Conservation (phyloP, 129 eudicot genomes). For the Gnaphalium uliginosum region DNA sequence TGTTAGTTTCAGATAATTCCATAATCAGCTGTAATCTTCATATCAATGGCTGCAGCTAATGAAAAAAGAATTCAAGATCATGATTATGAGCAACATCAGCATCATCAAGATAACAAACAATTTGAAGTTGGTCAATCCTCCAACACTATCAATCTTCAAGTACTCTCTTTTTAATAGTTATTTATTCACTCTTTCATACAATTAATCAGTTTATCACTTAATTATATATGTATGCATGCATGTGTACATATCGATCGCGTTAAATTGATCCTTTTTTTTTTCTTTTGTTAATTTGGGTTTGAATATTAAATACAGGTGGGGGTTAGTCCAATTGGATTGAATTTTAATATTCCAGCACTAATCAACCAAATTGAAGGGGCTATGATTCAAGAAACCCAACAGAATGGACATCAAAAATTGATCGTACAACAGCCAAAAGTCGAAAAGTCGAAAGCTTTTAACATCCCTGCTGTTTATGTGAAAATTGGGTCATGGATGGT, state of each 20-base stretch:
- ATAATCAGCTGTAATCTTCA: not conserved
- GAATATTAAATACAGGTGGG: not conserved
- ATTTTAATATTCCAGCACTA: not conserved
- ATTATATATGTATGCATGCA: too few relatives aligned
- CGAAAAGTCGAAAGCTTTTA: not conserved
- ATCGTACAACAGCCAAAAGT: not conserved
- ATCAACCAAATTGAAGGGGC: not conserved
- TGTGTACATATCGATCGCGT: too few relatives aligned
- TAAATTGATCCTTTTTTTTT: too few relatives aligned
- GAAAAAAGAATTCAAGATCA: not conserved
- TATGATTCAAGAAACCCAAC: not conserved
- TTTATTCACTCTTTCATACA: not conserved
- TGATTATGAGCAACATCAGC: not conserved
- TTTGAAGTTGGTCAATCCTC: not conserved
- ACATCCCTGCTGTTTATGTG: not conserved
- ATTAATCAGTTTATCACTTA: too few relatives aligned
- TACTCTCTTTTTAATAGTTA: not conserved
- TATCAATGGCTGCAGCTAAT: not conserved
- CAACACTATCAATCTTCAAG: not conserved
- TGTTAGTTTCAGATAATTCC: not conserved
- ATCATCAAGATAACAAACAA: not conserved
- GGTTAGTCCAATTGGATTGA: not conserved
- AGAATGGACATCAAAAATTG: not conserved
- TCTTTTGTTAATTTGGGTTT: not conserved
- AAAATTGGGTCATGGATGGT: slow-evolving; percentile 12